phyloP scores from a whole-genome alignment of 768 basidiomycete genomes.

The Boletus patriciae region DNA sequence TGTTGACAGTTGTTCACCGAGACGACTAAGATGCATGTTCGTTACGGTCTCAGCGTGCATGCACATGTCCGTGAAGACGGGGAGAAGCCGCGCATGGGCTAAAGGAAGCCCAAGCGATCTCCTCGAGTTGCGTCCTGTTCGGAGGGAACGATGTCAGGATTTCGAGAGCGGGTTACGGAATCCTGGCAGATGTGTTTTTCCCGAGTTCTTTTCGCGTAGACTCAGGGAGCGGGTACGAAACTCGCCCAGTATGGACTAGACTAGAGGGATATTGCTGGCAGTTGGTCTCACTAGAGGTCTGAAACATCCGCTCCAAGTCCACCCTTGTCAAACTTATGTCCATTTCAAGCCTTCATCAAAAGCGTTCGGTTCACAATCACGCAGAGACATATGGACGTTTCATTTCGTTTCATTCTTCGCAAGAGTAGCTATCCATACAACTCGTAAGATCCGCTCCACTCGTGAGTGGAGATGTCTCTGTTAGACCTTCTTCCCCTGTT shows the following conservation, averaged over 20 bases:
- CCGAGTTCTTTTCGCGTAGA: conserved; percentile 12
- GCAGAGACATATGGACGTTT: conserved; percentile 29
- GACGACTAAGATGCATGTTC: neutral
- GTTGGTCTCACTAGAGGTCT: neutral
- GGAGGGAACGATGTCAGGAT: neutral
- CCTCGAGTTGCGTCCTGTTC: conserved; percentile 1
- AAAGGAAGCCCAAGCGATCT: neutral
- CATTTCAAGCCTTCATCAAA: neutral
- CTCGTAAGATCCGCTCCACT: conserved; percentile 23
- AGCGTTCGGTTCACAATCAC: conserved; percentile 5
- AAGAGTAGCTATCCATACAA: conserved; percentile 25
- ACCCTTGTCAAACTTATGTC: neutral
- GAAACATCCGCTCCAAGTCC: conserved; percentile 16
- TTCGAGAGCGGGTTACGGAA: conserved; percentile 16
- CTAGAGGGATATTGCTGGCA: neutral
- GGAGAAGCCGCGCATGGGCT: neutral
- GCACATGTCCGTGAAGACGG: conserved; percentile 6
- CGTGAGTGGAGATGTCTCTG: conserved; percentile 15
- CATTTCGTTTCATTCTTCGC: conserved; percentile 48
- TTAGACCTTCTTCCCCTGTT: conserved; percentile 15
- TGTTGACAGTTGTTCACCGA: conserved; percentile 1
- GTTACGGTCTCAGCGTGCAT: neutral
- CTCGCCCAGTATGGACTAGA: conserved; percentile 19
- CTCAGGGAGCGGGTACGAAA: neutral
- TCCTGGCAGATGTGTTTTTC: neutral